phyloP scores from a whole-genome alignment of 1,139 yeast genomes.

The Scheffersomyces titani region DNA sequence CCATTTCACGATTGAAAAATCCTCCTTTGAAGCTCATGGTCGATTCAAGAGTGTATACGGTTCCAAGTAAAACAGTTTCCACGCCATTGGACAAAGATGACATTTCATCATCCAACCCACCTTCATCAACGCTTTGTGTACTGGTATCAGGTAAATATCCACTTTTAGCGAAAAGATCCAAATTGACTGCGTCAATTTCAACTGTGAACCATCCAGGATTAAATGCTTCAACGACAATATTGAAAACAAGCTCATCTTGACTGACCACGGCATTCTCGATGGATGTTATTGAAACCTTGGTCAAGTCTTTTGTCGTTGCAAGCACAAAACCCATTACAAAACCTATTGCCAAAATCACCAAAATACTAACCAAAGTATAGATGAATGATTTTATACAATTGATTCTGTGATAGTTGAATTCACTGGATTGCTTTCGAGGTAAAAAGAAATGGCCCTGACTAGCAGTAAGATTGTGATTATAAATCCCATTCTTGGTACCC shows the following conservation, averaged over 20 bases:
- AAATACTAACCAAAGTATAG: conserved; percentile 55
- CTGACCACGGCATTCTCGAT: conserved; percentile 76
- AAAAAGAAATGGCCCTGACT: conserved; percentile 26
- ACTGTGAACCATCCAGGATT: conserved; percentile 87
- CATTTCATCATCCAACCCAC: conserved; percentile 3
- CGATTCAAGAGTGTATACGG: conserved; percentile 64
- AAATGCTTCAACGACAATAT: conserved; percentile 72
- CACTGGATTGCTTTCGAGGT: conserved; percentile 23
- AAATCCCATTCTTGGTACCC: background rate
- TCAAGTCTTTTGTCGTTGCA: conserved; percentile 85
- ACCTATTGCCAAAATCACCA: conserved; percentile 63
- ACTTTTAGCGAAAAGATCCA: conserved; percentile 88
- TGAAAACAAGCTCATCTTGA: conserved; percentile 82
- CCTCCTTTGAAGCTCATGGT: conserved; percentile 80
- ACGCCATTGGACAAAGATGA: conserved; percentile 22
- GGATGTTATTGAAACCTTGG: conserved; percentile 58
- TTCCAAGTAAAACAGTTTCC: conserved; percentile 78
- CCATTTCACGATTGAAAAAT: conserved; percentile 61
- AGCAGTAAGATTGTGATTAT: conserved; percentile 3
- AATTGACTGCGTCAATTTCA: conserved; percentile 62
- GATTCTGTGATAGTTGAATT: conserved; percentile 21
- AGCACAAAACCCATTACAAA: conserved; percentile 80
- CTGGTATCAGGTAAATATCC: conserved; percentile 40
- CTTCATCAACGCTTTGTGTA: conserved; percentile 2
- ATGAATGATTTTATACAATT: conserved; percentile 52